Evolutionary conservation across 257 asterid genomes (phyloP).

Genomic region (Linaria vulgaris): DNA sequence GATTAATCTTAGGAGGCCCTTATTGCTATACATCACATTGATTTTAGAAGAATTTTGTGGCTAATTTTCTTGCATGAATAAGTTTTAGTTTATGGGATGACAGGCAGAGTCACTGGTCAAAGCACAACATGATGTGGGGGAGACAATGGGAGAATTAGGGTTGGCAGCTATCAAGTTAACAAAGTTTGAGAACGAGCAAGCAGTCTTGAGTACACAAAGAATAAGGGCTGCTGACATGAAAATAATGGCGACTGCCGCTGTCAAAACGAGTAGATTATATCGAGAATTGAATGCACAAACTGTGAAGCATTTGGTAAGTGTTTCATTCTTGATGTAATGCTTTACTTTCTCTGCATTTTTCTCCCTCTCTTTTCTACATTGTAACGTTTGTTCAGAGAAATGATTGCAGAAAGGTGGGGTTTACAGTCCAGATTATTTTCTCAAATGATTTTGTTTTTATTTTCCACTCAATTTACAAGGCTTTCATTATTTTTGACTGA

Average conservation of each 20-base stretch:
- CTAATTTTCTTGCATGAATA: constrained; percentile 10
- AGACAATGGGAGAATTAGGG: constrained; percentile 89
- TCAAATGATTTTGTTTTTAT: background rate
- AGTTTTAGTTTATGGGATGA: constrained; percentile 25
- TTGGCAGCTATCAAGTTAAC: constrained; percentile 78
- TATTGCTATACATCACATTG: constrained; percentile 12
- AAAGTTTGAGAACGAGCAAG: constrained; percentile 84
- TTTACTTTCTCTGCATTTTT: constrained; percentile 9
- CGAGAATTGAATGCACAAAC: constrained; percentile 75
- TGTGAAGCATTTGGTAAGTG: constrained; percentile 77
- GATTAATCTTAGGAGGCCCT: background rate
- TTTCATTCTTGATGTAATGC: constrained; percentile 27
- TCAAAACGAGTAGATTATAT: constrained; percentile 81
- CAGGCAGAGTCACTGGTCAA: constrained; percentile 90
- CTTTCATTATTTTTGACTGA: constrained; percentile 4
- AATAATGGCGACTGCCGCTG: constrained; percentile 79
- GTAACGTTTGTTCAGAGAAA: background rate
- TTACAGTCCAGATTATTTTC: background rate
- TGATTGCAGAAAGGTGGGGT: too few relatives aligned
- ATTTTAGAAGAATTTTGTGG: background rate
- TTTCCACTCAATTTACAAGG: constrained; percentile 17
- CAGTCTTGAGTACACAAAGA: constrained; percentile 58
- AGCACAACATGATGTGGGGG: constrained; percentile 89
- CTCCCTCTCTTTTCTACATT: background rate
- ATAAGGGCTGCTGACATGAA: constrained; percentile 80